Evolutionary conservation across 129 eudicot species (phyloP).

Genomic region (Arctium minus): DNA sequence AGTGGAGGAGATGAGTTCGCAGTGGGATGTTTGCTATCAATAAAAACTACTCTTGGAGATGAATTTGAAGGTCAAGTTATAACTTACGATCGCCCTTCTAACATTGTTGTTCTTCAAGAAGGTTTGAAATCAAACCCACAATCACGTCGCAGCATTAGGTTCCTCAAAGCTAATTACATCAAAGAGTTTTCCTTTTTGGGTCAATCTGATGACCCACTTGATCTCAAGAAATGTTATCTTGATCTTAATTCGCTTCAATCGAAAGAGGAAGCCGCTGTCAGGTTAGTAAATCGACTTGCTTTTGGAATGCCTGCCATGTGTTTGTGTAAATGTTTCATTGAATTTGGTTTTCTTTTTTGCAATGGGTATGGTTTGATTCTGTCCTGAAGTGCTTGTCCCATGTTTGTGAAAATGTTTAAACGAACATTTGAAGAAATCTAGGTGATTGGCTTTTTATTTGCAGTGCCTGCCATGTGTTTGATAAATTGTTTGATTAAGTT

Average conservation of each 20-base stretch:
- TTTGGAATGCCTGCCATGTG: slow-evolving; percentile 10
- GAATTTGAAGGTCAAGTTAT: slow-evolving; percentile 87
- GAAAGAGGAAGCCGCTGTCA: slow-evolving; percentile 72
- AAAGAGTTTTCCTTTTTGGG: slow-evolving; percentile 74
- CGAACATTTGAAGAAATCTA: not conserved
- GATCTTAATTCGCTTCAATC: slow-evolving; percentile 78
- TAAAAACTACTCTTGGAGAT: slow-evolving; percentile 86
- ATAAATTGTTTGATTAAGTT: not conserved
- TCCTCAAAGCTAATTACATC: slow-evolving; percentile 83
- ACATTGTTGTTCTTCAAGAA: slow-evolving; percentile 89
- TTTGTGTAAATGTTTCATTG: not conserved
- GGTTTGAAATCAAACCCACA: slow-evolving; percentile 56
- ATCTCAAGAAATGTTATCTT: slow-evolving; percentile 55
- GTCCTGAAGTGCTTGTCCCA: not conserved
- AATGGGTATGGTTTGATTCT: not conserved
- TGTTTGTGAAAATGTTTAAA: not conserved
- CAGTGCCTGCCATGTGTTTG: not conserved
- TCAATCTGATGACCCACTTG: slow-evolving; percentile 82
- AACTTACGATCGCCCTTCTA: slow-evolving; percentile 70
- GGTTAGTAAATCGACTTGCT: slow-evolving; percentile 29
- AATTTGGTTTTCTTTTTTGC: not conserved
- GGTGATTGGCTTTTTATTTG: not conserved
- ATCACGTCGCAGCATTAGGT: slow-evolving; percentile 68
- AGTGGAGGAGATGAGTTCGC: slow-evolving; percentile 66
- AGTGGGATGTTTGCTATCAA: slow-evolving; percentile 70